phyloP scores from a whole-genome alignment of 2,329 filamentous ascomycete genomes.

The Ophiocordyceps camponoti-floridani region DNA sequence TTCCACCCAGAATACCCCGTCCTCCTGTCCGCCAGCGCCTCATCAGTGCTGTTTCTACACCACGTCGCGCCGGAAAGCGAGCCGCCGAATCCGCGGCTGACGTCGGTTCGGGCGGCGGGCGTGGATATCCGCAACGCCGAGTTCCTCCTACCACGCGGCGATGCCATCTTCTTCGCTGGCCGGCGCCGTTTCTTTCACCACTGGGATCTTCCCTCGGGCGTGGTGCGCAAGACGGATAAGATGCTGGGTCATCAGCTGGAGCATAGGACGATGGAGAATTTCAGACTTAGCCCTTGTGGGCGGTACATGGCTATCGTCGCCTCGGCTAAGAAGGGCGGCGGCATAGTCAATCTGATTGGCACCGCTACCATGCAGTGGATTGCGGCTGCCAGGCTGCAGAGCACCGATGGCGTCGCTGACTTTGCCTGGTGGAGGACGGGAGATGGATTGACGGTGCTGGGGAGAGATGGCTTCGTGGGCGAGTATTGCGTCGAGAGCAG shows the following conservation, averaged over 20 bases:
- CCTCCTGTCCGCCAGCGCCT: constrained; percentile 73
- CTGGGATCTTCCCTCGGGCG: constrained; percentile 73
- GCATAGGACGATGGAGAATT: constrained; percentile 79
- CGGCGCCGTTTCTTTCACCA: constrained; percentile 83
- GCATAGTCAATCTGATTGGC: constrained; percentile 71
- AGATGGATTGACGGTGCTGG: constrained; percentile 63
- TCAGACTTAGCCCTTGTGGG: constrained; percentile 75
- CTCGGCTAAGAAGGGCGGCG: constrained; percentile 67
- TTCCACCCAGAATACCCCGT: constrained; percentile 86
- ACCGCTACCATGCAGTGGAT: constrained; percentile 75
- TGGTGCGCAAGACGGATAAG: constrained; percentile 65
- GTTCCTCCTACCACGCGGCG: constrained; percentile 56
- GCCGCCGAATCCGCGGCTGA: constrained; percentile 75
- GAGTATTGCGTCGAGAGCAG: constrained; percentile 62
- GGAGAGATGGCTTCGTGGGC: constrained; percentile 74
- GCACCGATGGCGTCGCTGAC: constrained; percentile 68
- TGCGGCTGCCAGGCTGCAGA: constrained; percentile 64
- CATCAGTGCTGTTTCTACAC: constrained; percentile 74
- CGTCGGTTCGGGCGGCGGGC: constrained; percentile 69
- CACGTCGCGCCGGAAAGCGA: constrained; percentile 63
- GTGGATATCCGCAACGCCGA: constrained; percentile 73
- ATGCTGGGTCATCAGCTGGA: constrained; percentile 61
- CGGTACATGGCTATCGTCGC: constrained; percentile 71
- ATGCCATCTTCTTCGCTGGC: constrained; percentile 74
- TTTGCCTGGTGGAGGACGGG: constrained; percentile 87